Base-by-base conservation (phyloP, 192 early-diverging fungal genomes). In the Allomyces macrogynus region DNA sequence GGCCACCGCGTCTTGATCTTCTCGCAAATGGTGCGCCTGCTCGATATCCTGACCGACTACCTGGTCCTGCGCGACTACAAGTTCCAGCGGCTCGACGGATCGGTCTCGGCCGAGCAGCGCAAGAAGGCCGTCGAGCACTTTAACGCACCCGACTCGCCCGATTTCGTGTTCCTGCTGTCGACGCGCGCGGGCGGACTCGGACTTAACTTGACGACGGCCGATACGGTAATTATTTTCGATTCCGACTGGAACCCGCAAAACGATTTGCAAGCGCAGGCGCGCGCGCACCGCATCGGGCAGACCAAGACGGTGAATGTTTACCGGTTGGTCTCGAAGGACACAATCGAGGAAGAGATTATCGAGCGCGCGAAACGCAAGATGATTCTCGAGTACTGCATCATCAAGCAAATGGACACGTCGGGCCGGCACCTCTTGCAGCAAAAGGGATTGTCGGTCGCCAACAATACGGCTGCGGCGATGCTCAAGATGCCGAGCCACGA, bases 281-380 rank as follows among this genome's bases (percentile, higher is more conserved):
- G 97, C 49, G 95, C 93, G 11, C 93, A 97, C 74, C 89, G 97
- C 66, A 97, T 94, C 66, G 93, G 96, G 0, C 97, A 99, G 71
- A 99, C 89, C 71, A 95, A 93, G 66, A 80, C 85, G 22, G 97
- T 99, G 16, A 91, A 94, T 61, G 94, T 99, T 8, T 99, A 97
- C 72, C 84, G 97, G 26, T 91, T 99, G 71, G 87, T 99, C 14
- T 89, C 93, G 27, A 92, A 95, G 69, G 94, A 88, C 67, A 93
- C 93, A 0, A 93, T 98, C 67, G 97, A 99, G 71, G 97, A 99
- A 74, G 90, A 95, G 61, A 92, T 99, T 66, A 81, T 97, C 43
- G 97, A 99, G 72, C 86, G 97, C 10, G 97, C 97, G 27, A 99
- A 99, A 70, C 81, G 91, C 69, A 99, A 99, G 74, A 97, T 96